phyloP scores from a whole-genome alignment of 2,329 filamentous ascomycete genomes.

The Fusarium incarnatum region DNA sequence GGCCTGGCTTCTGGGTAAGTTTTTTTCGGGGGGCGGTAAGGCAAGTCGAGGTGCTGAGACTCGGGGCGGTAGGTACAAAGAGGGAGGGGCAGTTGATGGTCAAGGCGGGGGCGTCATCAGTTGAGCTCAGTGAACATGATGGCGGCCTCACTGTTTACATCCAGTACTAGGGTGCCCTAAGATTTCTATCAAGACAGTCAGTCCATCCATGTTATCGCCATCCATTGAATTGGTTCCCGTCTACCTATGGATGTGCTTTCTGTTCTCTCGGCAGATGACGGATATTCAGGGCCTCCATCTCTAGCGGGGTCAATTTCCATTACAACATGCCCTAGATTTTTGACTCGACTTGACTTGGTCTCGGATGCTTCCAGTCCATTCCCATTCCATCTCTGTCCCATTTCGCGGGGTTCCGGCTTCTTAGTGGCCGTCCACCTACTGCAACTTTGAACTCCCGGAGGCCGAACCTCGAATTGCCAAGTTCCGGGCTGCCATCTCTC shows the following conservation, averaged over 20 bases:
- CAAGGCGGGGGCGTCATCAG: conserved; percentile 30
- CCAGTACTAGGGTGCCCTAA: conserved; percentile 12
- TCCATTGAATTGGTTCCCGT: conserved; percentile 12
- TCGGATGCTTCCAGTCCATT: conserved; percentile 27
- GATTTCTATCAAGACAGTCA: not conserved
- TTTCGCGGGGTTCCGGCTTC: conserved; percentile 36
- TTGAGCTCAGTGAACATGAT: conserved; percentile 15
- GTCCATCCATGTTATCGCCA: not conserved
- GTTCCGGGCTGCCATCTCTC: conserved; percentile 20
- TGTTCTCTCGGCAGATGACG: conserved; percentile 20
- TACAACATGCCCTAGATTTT: not conserved
- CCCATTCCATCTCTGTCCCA: conserved; percentile 24
- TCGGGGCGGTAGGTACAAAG: conserved; percentile 24
- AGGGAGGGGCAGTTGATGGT: conserved; percentile 26
- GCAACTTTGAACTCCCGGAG: conserved; percentile 21
- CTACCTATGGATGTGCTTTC: not conserved
- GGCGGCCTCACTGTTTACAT: not conserved
- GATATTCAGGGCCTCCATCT: conserved; percentile 10
- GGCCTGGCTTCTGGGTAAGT: conserved; percentile 2
- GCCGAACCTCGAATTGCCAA: conserved; percentile 25
- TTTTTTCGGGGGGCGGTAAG: conserved; percentile 30
- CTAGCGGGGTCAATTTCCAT: conserved; percentile 23
- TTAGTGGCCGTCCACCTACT: conserved; percentile 31
- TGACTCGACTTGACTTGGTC: not conserved
- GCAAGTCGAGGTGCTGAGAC: conserved; percentile 31